These are phyloP conservation scores for Amorphotheca resinae DNA, from an alignment of 495 filamentous ascomycete species.

Conservation along the genomic window DNA sequence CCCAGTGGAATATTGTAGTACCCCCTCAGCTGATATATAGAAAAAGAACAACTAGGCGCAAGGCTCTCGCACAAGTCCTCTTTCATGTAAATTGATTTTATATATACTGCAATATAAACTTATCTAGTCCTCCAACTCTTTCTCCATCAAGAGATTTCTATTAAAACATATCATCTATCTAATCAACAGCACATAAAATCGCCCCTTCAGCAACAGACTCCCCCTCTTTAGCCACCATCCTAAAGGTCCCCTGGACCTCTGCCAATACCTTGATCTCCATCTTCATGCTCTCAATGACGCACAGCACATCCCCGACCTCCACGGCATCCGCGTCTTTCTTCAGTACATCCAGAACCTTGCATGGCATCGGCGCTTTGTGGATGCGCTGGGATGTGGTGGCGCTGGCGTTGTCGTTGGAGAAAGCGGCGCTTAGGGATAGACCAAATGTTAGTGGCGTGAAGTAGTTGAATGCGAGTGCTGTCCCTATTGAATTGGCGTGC, in stretches of 20 bases:
- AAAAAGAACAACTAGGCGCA: too few species aligned
- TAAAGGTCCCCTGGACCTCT: conserved; percentile 15
- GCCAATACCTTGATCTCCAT: conserved; percentile 12
- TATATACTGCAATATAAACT: too few species aligned
- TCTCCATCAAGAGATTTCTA: too few species aligned
- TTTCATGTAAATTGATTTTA: too few species aligned
- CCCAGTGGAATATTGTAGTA: too few species aligned
- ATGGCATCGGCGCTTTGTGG: conserved; percentile 5
- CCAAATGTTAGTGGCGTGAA: not conserved
- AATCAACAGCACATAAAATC: not conserved
- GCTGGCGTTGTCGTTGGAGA: too few species aligned
- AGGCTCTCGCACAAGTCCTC: too few species aligned
- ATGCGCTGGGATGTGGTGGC: not conserved
- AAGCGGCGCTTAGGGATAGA: not conserved
- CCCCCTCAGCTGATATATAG: too few species aligned
- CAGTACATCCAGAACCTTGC: conserved; percentile 1
- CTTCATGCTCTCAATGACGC: conserved; percentile 6
- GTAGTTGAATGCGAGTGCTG: not conserved
- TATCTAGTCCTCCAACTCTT: too few species aligned
- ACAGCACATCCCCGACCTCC: not conserved
- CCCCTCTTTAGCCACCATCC: not conserved
- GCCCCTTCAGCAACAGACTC: not conserved
- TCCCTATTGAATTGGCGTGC: not conserved
- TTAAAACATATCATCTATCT: not conserved
- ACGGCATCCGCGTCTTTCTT: conserved; percentile 1